Evolutionary conservation across 495 filamentous ascomycete species (phyloP).

Genomic region (Aeminium ludgeri): DNA sequence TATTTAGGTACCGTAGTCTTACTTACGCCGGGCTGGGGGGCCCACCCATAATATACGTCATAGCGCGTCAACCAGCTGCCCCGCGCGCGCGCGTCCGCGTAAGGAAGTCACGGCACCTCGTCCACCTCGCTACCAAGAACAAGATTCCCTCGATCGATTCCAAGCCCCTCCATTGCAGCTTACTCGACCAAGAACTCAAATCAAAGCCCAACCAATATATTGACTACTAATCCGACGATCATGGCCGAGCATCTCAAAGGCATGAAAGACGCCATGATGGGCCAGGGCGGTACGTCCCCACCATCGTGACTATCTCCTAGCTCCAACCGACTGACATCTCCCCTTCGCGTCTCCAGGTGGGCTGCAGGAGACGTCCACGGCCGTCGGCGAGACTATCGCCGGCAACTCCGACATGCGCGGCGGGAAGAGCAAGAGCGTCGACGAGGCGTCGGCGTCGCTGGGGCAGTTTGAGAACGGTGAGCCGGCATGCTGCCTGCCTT

Average conservation of each 20-base stretch:
- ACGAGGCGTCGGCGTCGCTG: slow-evolving; percentile 10
- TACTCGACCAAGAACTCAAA: too few species aligned
- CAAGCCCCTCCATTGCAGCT: too few species aligned
- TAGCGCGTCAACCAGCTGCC: too few species aligned
- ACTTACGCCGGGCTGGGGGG: too few species aligned
- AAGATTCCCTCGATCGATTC: too few species aligned
- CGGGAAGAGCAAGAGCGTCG: slow-evolving; percentile 3
- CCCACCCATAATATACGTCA: too few species aligned
- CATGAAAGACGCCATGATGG: slow-evolving; percentile 2
- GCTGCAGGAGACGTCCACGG: background rate
- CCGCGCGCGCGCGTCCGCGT: too few species aligned
- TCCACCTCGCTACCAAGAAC: too few species aligned
- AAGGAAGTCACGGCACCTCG: too few species aligned
- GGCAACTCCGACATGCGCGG: slow-evolving; percentile 1
- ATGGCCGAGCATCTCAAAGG: background rate
- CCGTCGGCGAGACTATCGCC: slow-evolving; percentile 5
- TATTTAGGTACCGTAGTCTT: too few species aligned
- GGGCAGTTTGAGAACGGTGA: slow-evolving; percentile 9
- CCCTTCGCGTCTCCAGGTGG: slow-evolving; percentile 1
- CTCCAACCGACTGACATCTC: background rate
- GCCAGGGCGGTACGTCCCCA: background rate
- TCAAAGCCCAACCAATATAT: too few species aligned
- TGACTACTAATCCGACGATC: background rate
- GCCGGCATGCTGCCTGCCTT: background rate
- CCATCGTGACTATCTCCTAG: background rate